These are phyloP conservation scores for Alternaria sp. DNA, from an alignment of 2,329 filamentous ascomycete species.

Conservation along the genomic window DNA sequence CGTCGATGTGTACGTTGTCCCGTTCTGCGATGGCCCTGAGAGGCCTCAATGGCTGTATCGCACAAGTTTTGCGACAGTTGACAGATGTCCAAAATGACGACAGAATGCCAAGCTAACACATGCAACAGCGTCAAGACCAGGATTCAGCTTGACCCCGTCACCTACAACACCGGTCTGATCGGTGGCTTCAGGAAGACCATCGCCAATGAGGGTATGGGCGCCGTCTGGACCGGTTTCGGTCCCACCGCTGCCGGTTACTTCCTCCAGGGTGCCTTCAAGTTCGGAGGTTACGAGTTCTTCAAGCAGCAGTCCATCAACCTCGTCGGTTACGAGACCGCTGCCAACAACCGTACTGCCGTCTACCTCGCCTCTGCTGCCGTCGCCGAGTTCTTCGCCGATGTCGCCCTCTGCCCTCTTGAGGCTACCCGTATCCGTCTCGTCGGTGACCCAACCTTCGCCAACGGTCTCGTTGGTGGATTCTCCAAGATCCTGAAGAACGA, in stretches of 20 bases:
- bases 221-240: conserved; percentile 84
- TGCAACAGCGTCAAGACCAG: conserved; percentile 84
- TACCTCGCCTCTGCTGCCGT: conserved; percentile 73
- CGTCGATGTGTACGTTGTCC: conserved; percentile 92
- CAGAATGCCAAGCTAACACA: conserved; percentile 35
- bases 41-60: conserved; percentile 40
- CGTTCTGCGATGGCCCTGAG: conserved; percentile 8
- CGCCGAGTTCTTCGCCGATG: conserved; percentile 75
- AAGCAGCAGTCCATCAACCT: conserved; percentile 88
- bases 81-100: conserved; percentile 21
- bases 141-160: conserved; percentile 89
- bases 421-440: conserved; percentile 94
- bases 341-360: conserved; percentile 80
- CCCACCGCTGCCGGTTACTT: conserved; percentile 91
- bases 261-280: conserved; percentile 93
- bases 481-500: conserved; percentile 83
- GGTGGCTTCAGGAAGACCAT: conserved; percentile 88
- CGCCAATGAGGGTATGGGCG: conserved; percentile 78
- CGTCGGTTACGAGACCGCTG: conserved; percentile 72
- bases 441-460: conserved; percentile 85
- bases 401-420: conserved; percentile 90
- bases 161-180: conserved; percentile 88
- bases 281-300: conserved; percentile 96
- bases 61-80: conserved; percentile 19
- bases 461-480: conserved; percentile 80